A percentile compares a stretch with the other conserved stretches of the same genome.
Evolutionary conservation across 2,329 filamentous ascomycete genomes (phyloP).

Genomic region (Colletotrichum plurivorum): DNA sequence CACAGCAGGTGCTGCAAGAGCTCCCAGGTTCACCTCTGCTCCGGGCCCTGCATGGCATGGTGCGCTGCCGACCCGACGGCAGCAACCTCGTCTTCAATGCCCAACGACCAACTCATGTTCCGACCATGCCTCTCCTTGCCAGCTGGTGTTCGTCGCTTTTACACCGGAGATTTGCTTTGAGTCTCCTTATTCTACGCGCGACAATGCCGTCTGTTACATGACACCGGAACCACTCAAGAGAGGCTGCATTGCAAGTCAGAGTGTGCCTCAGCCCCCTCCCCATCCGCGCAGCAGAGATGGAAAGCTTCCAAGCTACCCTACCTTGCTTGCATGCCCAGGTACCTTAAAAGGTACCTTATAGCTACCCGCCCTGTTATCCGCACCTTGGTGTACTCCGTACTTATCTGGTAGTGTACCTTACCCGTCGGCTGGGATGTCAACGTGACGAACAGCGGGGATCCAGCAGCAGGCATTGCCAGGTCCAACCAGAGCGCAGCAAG

Average conservation of each 20-base stretch:
- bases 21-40: constrained; percentile 33
- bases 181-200: constrained; percentile 14
- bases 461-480: constrained; percentile 8
- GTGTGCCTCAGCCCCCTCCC: background rate
- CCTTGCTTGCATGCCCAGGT: no score
- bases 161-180: constrained; percentile 35
- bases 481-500: constrained; percentile 10
- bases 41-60: constrained; percentile 27
- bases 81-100: constrained; percentile 32
- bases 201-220: constrained; percentile 21
- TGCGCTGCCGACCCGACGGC: constrained; percentile 25
- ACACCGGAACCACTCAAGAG: background rate
- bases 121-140: constrained; percentile 36
- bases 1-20: constrained; percentile 8
- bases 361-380: constrained; percentile 17
- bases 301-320: no score
- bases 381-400: constrained; percentile 1
- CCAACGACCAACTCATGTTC: constrained; percentile 22
- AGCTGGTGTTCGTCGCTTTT: constrained; percentile 33
- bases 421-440: constrained; percentile 36
- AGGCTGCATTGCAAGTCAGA: background rate
- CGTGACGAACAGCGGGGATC: constrained; percentile 36
- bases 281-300: background rate
- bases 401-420: constrained; percentile 1
- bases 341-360: background rate